These are phyloP conservation scores for Verticillium isaacii DNA, from an alignment of 2,329 filamentous ascomycete species.

Conservation along the genomic window DNA sequence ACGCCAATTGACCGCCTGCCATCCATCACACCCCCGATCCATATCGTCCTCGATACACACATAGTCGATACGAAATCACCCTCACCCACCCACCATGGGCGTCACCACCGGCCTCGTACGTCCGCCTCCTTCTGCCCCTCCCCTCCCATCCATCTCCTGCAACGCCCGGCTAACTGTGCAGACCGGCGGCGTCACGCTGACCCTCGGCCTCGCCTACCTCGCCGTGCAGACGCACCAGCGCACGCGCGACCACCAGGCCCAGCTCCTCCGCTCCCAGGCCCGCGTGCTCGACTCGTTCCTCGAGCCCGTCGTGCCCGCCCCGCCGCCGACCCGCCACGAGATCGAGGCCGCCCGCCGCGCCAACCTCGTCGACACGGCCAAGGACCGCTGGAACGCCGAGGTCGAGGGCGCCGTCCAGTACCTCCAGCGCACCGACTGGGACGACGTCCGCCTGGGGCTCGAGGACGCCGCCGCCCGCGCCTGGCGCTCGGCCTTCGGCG, in stretches of 20 bases:
- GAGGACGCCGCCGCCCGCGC: conserved; percentile 44
- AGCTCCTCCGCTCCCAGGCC: conserved; percentile 52
- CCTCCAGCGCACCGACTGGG: conserved; percentile 64
- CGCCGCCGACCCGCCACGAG: conserved; percentile 45
- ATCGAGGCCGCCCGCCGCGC: conserved; percentile 46
- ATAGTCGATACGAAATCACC: background rate
- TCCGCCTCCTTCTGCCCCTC: conserved; percentile 12
- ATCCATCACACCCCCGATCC: background rate
- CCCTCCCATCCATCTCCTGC: background rate
- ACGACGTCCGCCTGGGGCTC: conserved; percentile 52
- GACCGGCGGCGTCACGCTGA: conserved; percentile 73
- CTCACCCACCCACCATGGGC: conserved; percentile 48
- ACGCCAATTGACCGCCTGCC: background rate
- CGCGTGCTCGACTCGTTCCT: conserved; percentile 48
- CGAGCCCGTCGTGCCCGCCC: conserved; percentile 40
- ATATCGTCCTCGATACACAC: background rate
- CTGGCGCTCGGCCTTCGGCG: conserved; percentile 34
- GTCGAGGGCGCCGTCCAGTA: conserved; percentile 61
- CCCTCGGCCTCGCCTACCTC: conserved; percentile 68
- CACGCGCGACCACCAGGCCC: conserved; percentile 56
- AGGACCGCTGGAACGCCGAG: conserved; percentile 76
- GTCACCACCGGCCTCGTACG: conserved; percentile 72
- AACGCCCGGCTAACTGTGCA: conserved; percentile 23
- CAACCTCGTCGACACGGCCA: conserved; percentile 60
- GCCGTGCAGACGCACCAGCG: conserved; percentile 65